Evolutionary conservation across 2,329 filamentous ascomycete species (phyloP), one percentile per base, ranked within the genome.

Genomic region (Clarireedia paspali): DNA sequence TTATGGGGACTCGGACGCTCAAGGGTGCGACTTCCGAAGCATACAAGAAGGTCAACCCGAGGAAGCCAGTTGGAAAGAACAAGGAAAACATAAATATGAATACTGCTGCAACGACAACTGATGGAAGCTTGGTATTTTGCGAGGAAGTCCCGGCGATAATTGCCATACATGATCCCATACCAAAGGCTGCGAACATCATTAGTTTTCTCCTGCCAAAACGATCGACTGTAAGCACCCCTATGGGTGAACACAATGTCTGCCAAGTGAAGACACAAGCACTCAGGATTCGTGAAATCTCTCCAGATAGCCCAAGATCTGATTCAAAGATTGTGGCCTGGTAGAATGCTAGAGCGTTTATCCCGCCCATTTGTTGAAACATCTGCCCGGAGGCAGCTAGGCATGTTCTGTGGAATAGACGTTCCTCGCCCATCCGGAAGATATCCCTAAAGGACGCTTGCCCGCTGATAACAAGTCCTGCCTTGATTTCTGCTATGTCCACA

Each of bases 181-280:
- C 82, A 30, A 78, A 71, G 0, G 82, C 81, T 50, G 85, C 86
- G 60, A 88, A 81, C 17, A 90, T 71, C 84, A 91, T 89, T 58
- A 90, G 77, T 65, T 81, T 80, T 17, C 87, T 78, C 27, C 87
- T 82, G 10, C 85, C 85, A 3, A 85, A 80, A 1, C 80, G 77
- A 68, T 78, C 75, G 51, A 78, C 76, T 2, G 72, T 68, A 15
- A 70, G 69, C 4, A 74, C 61, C 1, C 72, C 71, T 6, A 74
- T 63, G 30, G 69, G 70, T 10, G 48, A 56, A 40, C 44, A 47
- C 27, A 53, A 5, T 3, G 54, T 55, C 38, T 55, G 53, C 53
- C 53, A 55, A 6, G 53, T 50, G 20, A 55, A 45, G 9, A 78
- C 78, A 55, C 76, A 73, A 0, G 83, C 81, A 12, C 78, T 81